phyloP scores from a whole-genome alignment of 2,329 filamentous ascomycete genomes.

The Cercospora nicotianae region DNA sequence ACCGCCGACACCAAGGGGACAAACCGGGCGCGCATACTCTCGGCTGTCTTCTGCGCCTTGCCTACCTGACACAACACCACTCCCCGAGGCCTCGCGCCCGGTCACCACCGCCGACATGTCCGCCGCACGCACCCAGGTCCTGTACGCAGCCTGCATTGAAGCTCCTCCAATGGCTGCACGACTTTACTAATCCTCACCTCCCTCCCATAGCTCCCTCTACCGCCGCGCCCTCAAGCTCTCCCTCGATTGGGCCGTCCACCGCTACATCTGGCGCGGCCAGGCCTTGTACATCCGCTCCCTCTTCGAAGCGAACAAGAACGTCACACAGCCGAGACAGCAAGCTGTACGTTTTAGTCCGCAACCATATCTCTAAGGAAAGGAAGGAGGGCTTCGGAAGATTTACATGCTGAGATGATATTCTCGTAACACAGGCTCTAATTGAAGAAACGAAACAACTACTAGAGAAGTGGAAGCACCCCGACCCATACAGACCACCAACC shows the following conservation, averaged over 20 bases:
- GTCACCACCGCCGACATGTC: constrained; percentile 15
- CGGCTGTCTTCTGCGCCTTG: background rate
- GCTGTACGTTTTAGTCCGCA: constrained; percentile 59
- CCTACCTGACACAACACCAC: background rate
- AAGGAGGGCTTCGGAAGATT: too few species aligned
- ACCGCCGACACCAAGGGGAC: background rate
- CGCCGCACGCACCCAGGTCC: constrained; percentile 40
- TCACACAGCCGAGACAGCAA: constrained; percentile 82
- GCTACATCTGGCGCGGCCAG: constrained; percentile 91
- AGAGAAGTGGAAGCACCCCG: constrained; percentile 95
- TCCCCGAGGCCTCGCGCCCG: background rate
- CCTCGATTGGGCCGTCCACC: constrained; percentile 92
- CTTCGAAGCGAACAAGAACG: constrained; percentile 88
- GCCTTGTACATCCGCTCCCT: constrained; percentile 92
- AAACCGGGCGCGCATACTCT: background rate
- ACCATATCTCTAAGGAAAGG: too few species aligned
- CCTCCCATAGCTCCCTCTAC: constrained; percentile 66
- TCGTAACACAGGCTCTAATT: constrained; percentile 65
- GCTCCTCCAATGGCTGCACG: background rate
- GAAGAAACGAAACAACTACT: constrained; percentile 85
- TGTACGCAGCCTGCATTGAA: constrained; percentile 27
- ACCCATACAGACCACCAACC: constrained; percentile 85
- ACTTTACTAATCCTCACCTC: constrained; percentile 3
- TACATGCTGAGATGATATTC: too few species aligned
- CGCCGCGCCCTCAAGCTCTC: constrained; percentile 89